Evolutionary conservation across 2,329 filamentous ascomycete genomes (phyloP), one percentile per base, ranked within the genome.

Genomic region (Mycosphaerella sp.): DNA sequence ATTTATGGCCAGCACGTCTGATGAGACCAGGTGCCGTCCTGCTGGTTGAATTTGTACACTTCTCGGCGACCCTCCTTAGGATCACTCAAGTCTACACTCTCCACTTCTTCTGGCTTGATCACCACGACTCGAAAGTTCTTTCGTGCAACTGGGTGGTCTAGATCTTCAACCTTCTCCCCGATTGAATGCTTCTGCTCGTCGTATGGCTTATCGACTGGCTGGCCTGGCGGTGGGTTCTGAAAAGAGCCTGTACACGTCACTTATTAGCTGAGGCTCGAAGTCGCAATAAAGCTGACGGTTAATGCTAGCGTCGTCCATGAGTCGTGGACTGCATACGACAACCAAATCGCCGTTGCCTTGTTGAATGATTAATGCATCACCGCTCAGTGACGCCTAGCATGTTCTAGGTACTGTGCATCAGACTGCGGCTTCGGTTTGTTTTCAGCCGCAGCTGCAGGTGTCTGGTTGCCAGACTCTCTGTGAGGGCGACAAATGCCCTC

Each of bases 51-150:
- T 21, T 76, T 82, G 70, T 89, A 91, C 53, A 79, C 72, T 75
- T 82, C 86, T 62, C 89, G 75, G 57, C 77, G 74, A 10, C 76
- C 75, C 54, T 79, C 79, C 41, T 77, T 76, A 0, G 84, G 80
- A 64, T 88, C 79, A 50, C 79, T 82, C 47, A 94, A 69, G 66
- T 93, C 86, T 13, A 86, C 74, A 62, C 78, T 76, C 66, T 95
- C 89, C 16, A 94, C 83, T 66, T 86, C 81, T 7, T 86, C 79
- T 0, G 95, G 84, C 43, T 84, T 81, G 66, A 98, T 93, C 64
- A 93, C 83, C 3, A 95, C 87, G 0, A 95, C 87, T 47, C 91
- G 76, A 66, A 95, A 95, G 67, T 94, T 87, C 58, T 72, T 72
- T 59, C 89, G 76, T 36, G 88, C 87, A 49, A 85, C 70, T 30